Evolutionary conservation across 495 filamentous ascomycete species (phyloP), one percentile per base, ranked within the genome.

Genomic region (Achaetomiella virescens): DNA sequence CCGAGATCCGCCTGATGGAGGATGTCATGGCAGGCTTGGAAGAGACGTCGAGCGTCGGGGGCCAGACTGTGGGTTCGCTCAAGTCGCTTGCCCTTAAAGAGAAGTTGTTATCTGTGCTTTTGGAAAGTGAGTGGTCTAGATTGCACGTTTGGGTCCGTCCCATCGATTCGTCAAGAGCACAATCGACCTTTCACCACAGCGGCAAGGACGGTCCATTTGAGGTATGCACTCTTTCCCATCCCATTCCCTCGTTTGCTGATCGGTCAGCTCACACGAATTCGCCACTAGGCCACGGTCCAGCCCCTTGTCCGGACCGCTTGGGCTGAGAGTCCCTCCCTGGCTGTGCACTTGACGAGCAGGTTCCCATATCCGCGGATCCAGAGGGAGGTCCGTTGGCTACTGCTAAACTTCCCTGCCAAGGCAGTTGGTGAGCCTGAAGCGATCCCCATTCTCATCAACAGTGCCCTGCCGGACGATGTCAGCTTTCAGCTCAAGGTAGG

Each of bases 141-240:
- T 76, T 99, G 15, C 80, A 78, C 27, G 92, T 97, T 43, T 99
- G 95, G 95, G 79, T 97, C 22, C 85, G 84, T 59, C 95, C 95
- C 29, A 82, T 84, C 48, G 86, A 92, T 33, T 76, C 83, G 1
- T 48, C 44, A 24, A 67, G 57, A 56, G 54, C 47, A 21, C 55
- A 63, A 0, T 48, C 57, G 3, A 25, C 61, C 1, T 58, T 65
- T 14, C 65, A 66, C 33, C 59, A 67, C 31, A 58, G 60, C 3
- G 66, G 64, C 43, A 82, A 76, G 51, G 71, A 69, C 4, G 54
- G 40, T 24, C 62, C 75, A n/a, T 62, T 77, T 22, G 84, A 87
- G 61, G 80, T 81, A 69, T 57, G 71, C 60, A 11, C n/a, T 45
- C 15, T 15, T 55, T 11, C 22, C 45, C n/a, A 22, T 18, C 38